These are phyloP conservation scores for Ziziphus jujuba DNA, from an alignment of 306 rosid species.

Conservation along the genomic window DNA sequence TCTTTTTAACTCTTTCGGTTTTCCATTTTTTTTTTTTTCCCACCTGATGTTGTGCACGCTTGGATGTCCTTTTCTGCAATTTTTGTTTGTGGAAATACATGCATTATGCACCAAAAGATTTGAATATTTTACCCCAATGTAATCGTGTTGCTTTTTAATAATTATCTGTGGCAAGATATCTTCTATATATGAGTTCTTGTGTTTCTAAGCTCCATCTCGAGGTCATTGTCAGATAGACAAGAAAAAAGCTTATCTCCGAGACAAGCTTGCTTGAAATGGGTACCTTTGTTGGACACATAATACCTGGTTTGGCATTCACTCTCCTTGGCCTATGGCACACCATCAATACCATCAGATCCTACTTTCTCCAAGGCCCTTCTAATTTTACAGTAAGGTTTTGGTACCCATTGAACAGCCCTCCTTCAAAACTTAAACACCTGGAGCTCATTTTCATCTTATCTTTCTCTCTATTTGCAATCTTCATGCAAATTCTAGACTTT, in stretches of 20 bases:
- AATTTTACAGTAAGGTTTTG: conserved; percentile 65
- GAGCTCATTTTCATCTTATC: conserved; percentile 66
- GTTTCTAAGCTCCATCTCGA: conserved; percentile 31
- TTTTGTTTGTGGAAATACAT: conserved; percentile 72
- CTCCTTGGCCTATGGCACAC: conserved; percentile 84
- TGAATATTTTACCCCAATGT: conserved; percentile 33
- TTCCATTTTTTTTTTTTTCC: conserved; percentile 32
- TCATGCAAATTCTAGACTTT: conserved; percentile 58
- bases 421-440: conserved; percentile 60
- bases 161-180: conserved; percentile 27
- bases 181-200: conserved; percentile 21
- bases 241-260: conserved; percentile 23
- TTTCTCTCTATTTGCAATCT: conserved; percentile 63
- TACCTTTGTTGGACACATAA: conserved; percentile 57
- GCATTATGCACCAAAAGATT: conserved; percentile 64
- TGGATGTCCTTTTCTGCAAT: conserved; percentile 29
- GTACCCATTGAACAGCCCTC: conserved; percentile 48
- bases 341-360: conserved; percentile 66
- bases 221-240: conserved; percentile 17
- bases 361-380: conserved; percentile 61
- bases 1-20: too few relatives aligned
- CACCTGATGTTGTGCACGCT: conserved; percentile 23
- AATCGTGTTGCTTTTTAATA: conserved; percentile 7
- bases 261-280: conserved; percentile 52
- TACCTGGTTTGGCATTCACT: conserved; percentile 65